Percentiles rank a stretch among this genome's conserved stretches.
These are phyloP conservation scores for Rhynchosporium secalis DNA, from an alignment of 2,329 filamentous ascomycete genomes.

Conservation along the genomic window DNA sequence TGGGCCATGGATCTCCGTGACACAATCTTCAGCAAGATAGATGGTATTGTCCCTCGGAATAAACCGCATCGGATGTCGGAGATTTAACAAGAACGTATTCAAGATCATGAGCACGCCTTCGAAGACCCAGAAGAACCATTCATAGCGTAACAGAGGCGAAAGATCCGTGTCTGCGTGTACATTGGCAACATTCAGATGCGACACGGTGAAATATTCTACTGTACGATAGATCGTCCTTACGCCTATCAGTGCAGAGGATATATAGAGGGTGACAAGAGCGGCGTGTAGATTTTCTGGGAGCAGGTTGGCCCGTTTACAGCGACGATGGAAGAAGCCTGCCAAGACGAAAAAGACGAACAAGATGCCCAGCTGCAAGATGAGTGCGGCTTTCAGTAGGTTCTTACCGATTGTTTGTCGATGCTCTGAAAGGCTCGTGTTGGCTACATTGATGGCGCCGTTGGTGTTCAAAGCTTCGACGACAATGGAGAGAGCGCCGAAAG, in stretches of 20 bases:
- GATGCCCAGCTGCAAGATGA: conserved; percentile 57
- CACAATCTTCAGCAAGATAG: conserved; percentile 52
- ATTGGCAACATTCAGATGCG: conserved; percentile 43
- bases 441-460: conserved; percentile 49
- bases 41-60: conserved; percentile 50
- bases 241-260: conserved; percentile 50
- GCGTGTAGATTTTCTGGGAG: conserved; percentile 30
- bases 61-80: conserved; percentile 51
- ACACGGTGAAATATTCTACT: conserved; percentile 58
- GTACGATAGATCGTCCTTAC: conserved; percentile 57
- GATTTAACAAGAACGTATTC: conserved; percentile 53
- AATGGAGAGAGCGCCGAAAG: conserved; percentile 48
- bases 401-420: conserved; percentile 45
- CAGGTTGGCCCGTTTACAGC: conserved; percentile 43
- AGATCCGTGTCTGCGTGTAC: conserved; percentile 40
- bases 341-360: conserved; percentile 51
- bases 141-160: conserved; percentile 53
- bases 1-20: conserved; percentile 50
- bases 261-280: conserved; percentile 52
- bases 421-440: conserved; percentile 47
- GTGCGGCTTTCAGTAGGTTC: conserved; percentile 50
- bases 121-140: conserved; percentile 61
- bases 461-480: conserved; percentile 52
- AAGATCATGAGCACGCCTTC: conserved; percentile 54
- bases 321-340: conserved; percentile 50